Base-by-base conservation (phyloP, 306 rosid species). In the Senna tora region DNA sequence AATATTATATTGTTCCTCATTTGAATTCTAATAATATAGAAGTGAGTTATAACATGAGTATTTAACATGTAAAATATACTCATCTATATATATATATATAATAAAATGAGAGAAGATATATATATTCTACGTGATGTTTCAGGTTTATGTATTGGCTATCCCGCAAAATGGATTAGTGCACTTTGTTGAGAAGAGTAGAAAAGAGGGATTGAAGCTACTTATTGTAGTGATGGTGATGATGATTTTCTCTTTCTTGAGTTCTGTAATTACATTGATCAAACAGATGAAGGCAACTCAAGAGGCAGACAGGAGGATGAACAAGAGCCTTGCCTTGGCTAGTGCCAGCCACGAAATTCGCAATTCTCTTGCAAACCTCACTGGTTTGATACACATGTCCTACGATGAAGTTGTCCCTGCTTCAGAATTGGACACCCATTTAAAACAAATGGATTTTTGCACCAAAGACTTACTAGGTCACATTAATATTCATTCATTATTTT, bases 291-390 rank as follows among this genome's bases (percentile, higher is more conserved):
- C 89, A 16, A 90, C 92, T 0, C 83, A 84, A 72, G 87, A 86
- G 60, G 96, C 98, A 10, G 95, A 88, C 82, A 75, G 85, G 34
- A 90, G 82, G 70, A 87, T 75, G 83, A 88, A 90, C 30, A 90
- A 88, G 77, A 92, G 85, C 15, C 65, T 43, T 2, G 96, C 96
- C 33, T 87, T 88, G 45, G 84, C 91, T 1, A 74, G 57, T 16
- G 93, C 91, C 9, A 92, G 89, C 85, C 96, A 90, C 59, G 98
- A 90, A 71, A 71, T 92, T 81, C 88, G 93, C 0, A 78, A 85
- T 65, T 83, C 88, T 78, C 87, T 90, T 3, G 91, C 96, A 0
- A 88, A 79, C 16, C 80, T 92, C 32, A 77, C 76, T 5, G 92
- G 91, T 59, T 77, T 88, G 83, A 84, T 92, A 2, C 87, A 86